Base-by-base conservation (phyloP, 768 basidiomycete genomes). In the Trametes cinnabarina region DNA sequence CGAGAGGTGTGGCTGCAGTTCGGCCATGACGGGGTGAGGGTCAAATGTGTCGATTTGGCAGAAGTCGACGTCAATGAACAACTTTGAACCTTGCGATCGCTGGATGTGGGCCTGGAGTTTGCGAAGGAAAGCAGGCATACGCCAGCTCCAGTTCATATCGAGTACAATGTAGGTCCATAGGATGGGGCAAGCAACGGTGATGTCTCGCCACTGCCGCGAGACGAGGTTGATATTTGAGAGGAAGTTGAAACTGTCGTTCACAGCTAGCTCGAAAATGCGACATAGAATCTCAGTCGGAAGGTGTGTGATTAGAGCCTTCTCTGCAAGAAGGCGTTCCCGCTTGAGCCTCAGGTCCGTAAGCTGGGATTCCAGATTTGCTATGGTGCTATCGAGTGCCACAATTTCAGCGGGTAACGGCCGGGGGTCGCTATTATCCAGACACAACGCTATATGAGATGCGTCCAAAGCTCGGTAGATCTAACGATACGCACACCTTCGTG, bases 81-180 rank as follows among this genome's bases (percentile, higher is more conserved):
- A 59, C 47, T 66, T 68, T 49, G 66, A 65, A 22, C 66, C 65
- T 43, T 68, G 67, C 0, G 69, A 70, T 28, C 71, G 68, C 50
- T 67, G 55, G 32, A 71, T 46, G 41, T 59, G 62, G 2, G 64
- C 61, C 11, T 51, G 59, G 19, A 69, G 53, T 51, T 68, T 68
- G 37, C 66, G 65, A 4, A 69, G 60, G 59, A 72, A 72, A 14
- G 58, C 56, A 3, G 53, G 58, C 20, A 63, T 48, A 11, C 69
- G 68, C 56, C 68, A 69, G 1, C 62, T 65, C 63, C 67, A 68
- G 19, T 53, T 47, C 37, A 60, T 43, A 47, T 71, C 68, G 34
- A 71, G 68, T 25, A 65, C 51, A 44, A 71, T 68, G 55, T 69
- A 68, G 7, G 71, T 62, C 71, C 71, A 72, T 12, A 72, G 49